These are phyloP conservation scores for Lodderomyces parapsilosis DNA, from an alignment of 1,139 yeast genomes.

Conservation along the genomic window DNA sequence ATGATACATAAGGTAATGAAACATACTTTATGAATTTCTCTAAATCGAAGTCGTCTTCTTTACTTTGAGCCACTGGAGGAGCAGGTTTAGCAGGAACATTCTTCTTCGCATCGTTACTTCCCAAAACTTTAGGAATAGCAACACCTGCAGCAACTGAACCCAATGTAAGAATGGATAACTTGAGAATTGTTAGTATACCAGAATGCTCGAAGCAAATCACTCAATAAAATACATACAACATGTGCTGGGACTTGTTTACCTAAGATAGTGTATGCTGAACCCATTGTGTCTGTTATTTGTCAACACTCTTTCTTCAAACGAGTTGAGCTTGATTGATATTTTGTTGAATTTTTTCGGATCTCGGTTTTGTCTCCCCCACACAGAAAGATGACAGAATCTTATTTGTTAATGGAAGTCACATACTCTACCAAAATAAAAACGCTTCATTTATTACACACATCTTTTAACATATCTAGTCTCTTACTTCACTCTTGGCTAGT, in stretches of 20 bases:
- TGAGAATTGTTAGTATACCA: slow-evolving; percentile 5
- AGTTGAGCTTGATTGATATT: too few relatives aligned
- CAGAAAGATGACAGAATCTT: not conserved
- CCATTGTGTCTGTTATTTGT: slow-evolving; percentile 37
- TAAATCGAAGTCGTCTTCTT: slow-evolving; percentile 59
- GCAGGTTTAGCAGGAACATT: slow-evolving; percentile 30
- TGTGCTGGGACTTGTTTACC: slow-evolving; percentile 68
- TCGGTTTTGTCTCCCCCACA: slow-evolving; percentile 1
- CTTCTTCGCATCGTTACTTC: slow-evolving; percentile 29
- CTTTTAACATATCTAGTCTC: not conserved
- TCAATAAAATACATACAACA: slow-evolving; percentile 42
- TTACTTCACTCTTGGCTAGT: slow-evolving; percentile 29
- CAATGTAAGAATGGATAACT: slow-evolving; percentile 48
- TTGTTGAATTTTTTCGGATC: not conserved
- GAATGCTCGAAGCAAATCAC: not conserved
- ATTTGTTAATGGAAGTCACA: slow-evolving; percentile 1
- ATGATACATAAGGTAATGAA: slow-evolving; percentile 6
- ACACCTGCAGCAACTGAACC: slow-evolving; percentile 46
- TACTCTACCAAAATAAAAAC: too few relatives aligned
- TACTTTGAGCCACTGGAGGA: slow-evolving; percentile 27
- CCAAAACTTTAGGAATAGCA: slow-evolving; percentile 38
- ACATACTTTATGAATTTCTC: slow-evolving; percentile 61
- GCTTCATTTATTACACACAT: slow-evolving; percentile 1
- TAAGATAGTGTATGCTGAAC: slow-evolving; percentile 58
- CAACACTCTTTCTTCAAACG: too few relatives aligned